These are phyloP conservation scores for Pseudonitzschia multiseries DNA, from an alignment of 108 stramenopile genomes.

Conservation along the genomic window DNA sequence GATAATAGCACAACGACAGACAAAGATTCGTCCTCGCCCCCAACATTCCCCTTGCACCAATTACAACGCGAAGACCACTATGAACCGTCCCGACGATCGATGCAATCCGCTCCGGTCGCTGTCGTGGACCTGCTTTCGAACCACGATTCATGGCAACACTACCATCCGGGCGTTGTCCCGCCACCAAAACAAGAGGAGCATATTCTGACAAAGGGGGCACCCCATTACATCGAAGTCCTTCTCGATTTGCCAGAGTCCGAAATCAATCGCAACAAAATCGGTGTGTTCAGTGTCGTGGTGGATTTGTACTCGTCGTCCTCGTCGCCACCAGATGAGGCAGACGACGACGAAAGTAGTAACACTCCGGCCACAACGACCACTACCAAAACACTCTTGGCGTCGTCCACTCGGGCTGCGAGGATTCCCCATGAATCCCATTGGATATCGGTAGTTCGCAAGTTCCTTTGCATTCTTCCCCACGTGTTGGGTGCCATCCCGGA, in stretches of 20 bases:
- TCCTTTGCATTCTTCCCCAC: slow-evolving; percentile 50
- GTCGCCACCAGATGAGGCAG: neutral
- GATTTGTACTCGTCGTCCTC: slow-evolving; percentile 33
- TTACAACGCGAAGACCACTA: neutral
- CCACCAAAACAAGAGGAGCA: slow-evolving; percentile 13
- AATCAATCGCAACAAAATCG: slow-evolving; percentile 47
- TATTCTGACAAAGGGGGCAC: slow-evolving; percentile 43
- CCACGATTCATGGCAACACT: slow-evolving; percentile 37
- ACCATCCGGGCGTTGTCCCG: slow-evolving; percentile 33
- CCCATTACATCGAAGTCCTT: slow-evolving; percentile 65
- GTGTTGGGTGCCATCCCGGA: slow-evolving; percentile 66
- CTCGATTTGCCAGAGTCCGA: slow-evolving; percentile 71
- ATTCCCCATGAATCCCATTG: slow-evolving; percentile 72
- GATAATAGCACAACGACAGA: slow-evolving; percentile 7
- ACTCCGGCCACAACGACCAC: slow-evolving; percentile 19
- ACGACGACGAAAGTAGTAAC: slow-evolving; percentile 23
- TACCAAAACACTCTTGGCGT: slow-evolving; percentile 45
- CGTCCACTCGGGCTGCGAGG: slow-evolving; percentile 58
- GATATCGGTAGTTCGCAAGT: slow-evolving; percentile 59
- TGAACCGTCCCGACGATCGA: neutral
- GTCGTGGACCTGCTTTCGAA: slow-evolving; percentile 45
- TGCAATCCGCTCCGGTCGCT: slow-evolving; percentile 36
- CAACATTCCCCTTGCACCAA: neutral
- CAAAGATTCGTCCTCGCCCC: neutral
- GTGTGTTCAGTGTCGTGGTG: slow-evolving; percentile 63